These are phyloP conservation scores for Fusarium armeniacum DNA, from an alignment of 2,329 filamentous ascomycete genomes.

Conservation along the genomic window DNA sequence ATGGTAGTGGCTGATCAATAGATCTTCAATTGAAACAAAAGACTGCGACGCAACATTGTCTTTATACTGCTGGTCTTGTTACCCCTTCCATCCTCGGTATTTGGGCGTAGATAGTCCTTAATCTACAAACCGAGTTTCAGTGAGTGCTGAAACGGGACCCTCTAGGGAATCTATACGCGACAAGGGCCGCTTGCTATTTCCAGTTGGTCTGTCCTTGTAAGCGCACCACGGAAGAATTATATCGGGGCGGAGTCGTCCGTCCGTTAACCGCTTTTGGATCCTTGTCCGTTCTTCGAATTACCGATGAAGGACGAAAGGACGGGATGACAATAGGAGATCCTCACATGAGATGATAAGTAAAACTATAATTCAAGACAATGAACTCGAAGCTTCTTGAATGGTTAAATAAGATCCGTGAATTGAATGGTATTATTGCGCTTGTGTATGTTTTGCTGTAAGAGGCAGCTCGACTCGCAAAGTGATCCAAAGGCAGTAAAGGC, in stretches of 20 bases:
- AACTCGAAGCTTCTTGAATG: neutral
- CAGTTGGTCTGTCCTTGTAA: neutral
- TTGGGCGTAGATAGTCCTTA: slow-evolving; percentile 13
- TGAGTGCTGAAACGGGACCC: slow-evolving; percentile 7
- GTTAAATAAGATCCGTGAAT: neutral
- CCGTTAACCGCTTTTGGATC: slow-evolving; percentile 20
- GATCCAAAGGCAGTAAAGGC: neutral
- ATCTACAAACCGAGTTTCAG: slow-evolving; percentile 25
- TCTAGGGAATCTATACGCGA: neutral
- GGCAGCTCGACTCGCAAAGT: neutral
- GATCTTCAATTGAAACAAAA: slow-evolving; percentile 14
- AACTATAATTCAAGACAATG: neutral
- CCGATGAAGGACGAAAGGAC: neutral
- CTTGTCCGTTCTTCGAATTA: neutral
- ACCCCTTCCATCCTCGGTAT: neutral
- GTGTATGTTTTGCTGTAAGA: neutral
- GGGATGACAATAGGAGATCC: neutral
- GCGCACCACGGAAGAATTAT: slow-evolving; percentile 39
- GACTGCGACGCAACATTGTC: neutral
- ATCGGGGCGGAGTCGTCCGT: slow-evolving; percentile 6
- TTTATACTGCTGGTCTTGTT: slow-evolving; percentile 10
- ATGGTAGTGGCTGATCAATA: neutral
- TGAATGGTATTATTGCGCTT: neutral
- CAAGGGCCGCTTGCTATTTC: neutral
- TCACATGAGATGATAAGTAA: neutral